Evolutionary conservation across 495 filamentous ascomycete genomes (phyloP).

Genomic region (Thermothielavioides terrestris): DNA sequence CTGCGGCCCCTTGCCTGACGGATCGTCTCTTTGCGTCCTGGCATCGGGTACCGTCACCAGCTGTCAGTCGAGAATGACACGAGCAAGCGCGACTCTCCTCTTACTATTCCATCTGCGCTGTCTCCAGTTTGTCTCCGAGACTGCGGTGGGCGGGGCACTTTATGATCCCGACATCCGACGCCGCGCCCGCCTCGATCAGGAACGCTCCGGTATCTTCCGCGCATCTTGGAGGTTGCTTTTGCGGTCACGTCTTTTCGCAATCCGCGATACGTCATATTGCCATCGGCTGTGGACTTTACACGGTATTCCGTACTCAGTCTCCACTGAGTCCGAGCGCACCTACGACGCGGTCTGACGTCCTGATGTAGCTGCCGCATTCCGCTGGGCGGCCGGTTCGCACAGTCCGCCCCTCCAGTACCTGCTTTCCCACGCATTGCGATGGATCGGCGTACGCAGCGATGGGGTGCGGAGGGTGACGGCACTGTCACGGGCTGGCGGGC

Average conservation of each 20-base stretch:
- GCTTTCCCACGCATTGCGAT: neutral
- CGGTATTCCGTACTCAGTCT: too few species aligned
- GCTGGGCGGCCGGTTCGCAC: neutral
- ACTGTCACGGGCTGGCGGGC: neutral
- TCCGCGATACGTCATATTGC: conserved; percentile 7
- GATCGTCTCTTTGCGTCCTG: neutral
- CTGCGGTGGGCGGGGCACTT: too few species aligned
- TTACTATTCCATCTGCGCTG: neutral
- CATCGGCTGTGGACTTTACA: neutral
- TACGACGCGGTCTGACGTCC: neutral
- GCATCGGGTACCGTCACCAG: neutral
- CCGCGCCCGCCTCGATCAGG: neutral
- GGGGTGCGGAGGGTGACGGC: too few species aligned
- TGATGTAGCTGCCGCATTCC: neutral
- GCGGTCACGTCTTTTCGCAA: neutral
- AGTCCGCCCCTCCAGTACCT: neutral
- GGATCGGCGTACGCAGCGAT: neutral
- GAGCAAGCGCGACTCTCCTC: neutral
- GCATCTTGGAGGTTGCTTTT: neutral
- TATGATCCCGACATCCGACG: too few species aligned
- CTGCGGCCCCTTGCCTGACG: neutral
- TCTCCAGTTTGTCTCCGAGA: too few species aligned
- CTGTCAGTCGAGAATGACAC: neutral
- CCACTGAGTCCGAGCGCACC: conserved; percentile 10
- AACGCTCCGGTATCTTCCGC: neutral